Conservation (phyloP, 2,329 filamentous ascomycete species). For the Xylariaceae sp. region DNA sequence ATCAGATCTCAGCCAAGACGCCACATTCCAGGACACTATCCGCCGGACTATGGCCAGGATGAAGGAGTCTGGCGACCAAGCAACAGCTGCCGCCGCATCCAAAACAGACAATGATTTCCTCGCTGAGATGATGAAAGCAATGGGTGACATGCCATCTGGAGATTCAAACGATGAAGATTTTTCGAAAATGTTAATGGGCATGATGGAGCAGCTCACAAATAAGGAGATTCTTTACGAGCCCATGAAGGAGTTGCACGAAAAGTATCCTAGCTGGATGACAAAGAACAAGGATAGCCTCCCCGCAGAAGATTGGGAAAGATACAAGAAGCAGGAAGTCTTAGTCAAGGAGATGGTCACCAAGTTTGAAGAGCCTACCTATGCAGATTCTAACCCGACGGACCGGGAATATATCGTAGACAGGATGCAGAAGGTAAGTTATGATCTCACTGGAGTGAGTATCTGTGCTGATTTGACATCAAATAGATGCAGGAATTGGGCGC, state of each 20-base stretch:
- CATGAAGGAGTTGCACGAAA: slow-evolving; percentile 93
- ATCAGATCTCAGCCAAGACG: slow-evolving; percentile 45
- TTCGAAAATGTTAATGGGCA: slow-evolving; percentile 89
- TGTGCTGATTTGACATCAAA: no score
- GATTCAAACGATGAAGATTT: slow-evolving; percentile 74
- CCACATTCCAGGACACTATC: slow-evolving; percentile 88
- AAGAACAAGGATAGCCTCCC: slow-evolving; percentile 66
- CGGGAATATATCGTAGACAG: slow-evolving; percentile 91
- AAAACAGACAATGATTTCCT: slow-evolving; percentile 73
- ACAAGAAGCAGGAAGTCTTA: slow-evolving; percentile 72
- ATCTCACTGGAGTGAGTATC: no score
- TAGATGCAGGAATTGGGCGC: slow-evolving; percentile 97
- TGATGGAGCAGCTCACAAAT: slow-evolving; percentile 99
- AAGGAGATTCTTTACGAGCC: slow-evolving; percentile 98
- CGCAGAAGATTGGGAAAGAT: slow-evolving; percentile 71
- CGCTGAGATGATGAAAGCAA: slow-evolving; percentile 86
- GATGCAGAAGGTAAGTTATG: slow-evolving; percentile 84
- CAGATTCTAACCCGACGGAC: slow-evolving; percentile 75
- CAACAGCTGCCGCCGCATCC: slow-evolving; percentile 70
- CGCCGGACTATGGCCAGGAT: slow-evolving; percentile 93
- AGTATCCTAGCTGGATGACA: slow-evolving; percentile 85
- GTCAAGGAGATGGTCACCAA: slow-evolving; percentile 83
- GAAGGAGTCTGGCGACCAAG: slow-evolving; percentile 82
- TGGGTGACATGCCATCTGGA: slow-evolving; percentile 60
- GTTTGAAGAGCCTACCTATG: slow-evolving; percentile 79